Evolutionary conservation across 495 filamentous ascomycete species (phyloP), one percentile per base, ranked within the genome.

Genomic region (Podospora appendiculata): DNA sequence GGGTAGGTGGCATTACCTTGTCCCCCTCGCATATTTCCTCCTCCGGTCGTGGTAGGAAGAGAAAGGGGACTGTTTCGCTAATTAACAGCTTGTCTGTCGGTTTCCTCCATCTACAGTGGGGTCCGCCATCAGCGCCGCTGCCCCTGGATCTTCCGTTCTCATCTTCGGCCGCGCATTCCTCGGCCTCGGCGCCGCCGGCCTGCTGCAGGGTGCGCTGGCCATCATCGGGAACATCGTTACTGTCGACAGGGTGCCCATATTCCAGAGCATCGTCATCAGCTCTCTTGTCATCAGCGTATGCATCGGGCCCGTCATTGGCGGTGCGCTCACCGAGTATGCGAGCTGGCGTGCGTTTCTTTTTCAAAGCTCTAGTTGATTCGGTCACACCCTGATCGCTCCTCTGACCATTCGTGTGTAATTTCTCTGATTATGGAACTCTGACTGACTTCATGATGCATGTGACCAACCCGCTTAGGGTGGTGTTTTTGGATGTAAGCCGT

Each of bases 121-220:
- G 1, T 72, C 70, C 32, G 58, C 72, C 7, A 45, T 79, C 45
- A 74, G 69, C 34, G 77, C 69, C 49, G 64, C 68, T 8, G 71
- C 77, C 3, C 74, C 73, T 0, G 68, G 53, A 9, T 73, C 69
- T 13, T 53, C 58, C 16, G 67, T 67, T 13, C 60, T 79, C 25
- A 79, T 80, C 45, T 58, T 75, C 33, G 74, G 77, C 11, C 69
- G 76, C 33, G 71, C 71, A 17, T 54, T 80, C 10, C 68, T 69
- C 11, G 77, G 76, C 18, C 36, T 70, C 32, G 74, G 76, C 0
- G 65, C 70, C 0, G 66, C 74, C 0, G 76, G 76, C 4, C 60
- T 77, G 12, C 70, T 71, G 46, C 63, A 62, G 9, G 77, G 77
- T 0, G 58, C 64, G 4, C 70, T 86, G 44, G 64, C 83, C 19